Conservation (phyloP, 2,329 filamentous ascomycete genomes). For the Ophiocordyceps camponoti-saundersi region DNA sequence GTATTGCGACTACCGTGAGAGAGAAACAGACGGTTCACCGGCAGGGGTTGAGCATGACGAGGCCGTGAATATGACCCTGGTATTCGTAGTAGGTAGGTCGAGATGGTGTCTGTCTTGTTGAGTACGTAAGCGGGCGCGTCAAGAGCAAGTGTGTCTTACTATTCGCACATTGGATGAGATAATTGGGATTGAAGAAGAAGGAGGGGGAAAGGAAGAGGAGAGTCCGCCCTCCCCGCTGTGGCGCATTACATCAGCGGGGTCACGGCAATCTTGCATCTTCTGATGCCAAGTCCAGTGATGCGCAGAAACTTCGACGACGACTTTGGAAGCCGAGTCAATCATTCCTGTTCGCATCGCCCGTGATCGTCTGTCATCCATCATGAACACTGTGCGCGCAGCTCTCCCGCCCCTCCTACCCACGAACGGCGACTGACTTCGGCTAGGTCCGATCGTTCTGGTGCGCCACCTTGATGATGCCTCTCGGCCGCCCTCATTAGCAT, state of each 20-base stretch:
- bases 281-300: background rate
- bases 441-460: conserved; percentile 53
- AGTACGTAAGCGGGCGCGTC: background rate
- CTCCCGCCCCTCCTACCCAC: background rate
- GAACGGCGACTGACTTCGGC: background rate
- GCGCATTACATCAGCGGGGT: background rate
- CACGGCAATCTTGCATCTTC: background rate
- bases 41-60: background rate
- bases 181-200: too few relatives aligned
- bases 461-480: conserved; percentile 5
- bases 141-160: too few relatives aligned
- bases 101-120: background rate
- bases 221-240: too few relatives aligned
- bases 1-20: background rate
- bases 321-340: background rate
- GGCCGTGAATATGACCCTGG: background rate
- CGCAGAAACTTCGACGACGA: background rate
- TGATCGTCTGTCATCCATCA: conserved; percentile 8
- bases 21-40: background rate
- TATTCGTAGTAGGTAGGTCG: background rate
- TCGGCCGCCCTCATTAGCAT: background rate
- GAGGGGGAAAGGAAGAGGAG: too few relatives aligned
- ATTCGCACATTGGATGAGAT: too few relatives aligned
- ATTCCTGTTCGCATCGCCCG: background rate
- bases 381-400: conserved; percentile 34